Conservation (phyloP, 1,139 yeast genomes). For the Taphrina sp. region DNA sequence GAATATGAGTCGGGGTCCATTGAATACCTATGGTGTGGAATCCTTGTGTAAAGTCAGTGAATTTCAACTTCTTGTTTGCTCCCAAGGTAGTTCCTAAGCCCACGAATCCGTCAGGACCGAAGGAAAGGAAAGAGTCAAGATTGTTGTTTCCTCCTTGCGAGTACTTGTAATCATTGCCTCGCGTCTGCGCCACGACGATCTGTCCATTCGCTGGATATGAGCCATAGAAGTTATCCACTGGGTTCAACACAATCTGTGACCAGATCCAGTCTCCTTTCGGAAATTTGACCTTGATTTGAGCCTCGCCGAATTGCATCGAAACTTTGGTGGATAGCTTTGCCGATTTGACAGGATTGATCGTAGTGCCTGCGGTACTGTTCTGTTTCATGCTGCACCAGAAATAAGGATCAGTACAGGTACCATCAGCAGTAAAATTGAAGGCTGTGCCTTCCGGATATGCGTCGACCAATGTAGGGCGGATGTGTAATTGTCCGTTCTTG, state of each 20-base stretch:
- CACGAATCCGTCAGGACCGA: constrained; percentile 34
- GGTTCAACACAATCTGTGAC: constrained; percentile 38
- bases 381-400: constrained; percentile 33
- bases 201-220: constrained; percentile 38
- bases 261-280: constrained; percentile 38
- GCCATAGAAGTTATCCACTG: constrained; percentile 35
- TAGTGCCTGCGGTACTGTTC: constrained; percentile 31
- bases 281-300: constrained; percentile 36
- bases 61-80: constrained; percentile 21
- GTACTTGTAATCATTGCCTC: constrained; percentile 33
- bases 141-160: constrained; percentile 36
- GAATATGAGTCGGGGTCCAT: constrained; percentile 37
- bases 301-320: constrained; percentile 35
- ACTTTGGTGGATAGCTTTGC: constrained; percentile 36
- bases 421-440: constrained; percentile 35
- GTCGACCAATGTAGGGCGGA: constrained; percentile 36
- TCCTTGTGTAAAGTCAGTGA: constrained; percentile 23
- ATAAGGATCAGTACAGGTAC: constrained; percentile 35
- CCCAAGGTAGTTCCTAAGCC: constrained; percentile 27
- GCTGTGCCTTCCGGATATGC: constrained; percentile 36
- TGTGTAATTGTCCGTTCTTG: constrained; percentile 34
- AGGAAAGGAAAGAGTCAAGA: constrained; percentile 35
- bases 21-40: constrained; percentile 37
- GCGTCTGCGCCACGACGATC: constrained; percentile 37
- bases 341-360: constrained; percentile 37